Base-by-base conservation (phyloP, 2,329 filamentous ascomycete species). In the Sordariomycetes sp. region DNA sequence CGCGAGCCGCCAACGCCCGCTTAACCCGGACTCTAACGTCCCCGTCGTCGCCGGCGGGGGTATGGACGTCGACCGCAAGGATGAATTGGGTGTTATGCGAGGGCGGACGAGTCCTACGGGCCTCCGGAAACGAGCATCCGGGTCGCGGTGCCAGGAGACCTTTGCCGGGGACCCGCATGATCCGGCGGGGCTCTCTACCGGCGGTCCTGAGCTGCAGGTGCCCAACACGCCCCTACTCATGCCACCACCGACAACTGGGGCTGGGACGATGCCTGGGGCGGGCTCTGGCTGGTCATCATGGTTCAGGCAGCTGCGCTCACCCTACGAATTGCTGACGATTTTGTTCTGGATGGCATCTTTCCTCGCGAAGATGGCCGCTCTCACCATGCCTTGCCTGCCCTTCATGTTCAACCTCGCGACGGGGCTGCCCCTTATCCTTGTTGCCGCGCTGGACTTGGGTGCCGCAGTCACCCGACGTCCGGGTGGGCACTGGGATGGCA, bases 381-480 rank as follows among this genome's bases (percentile, higher is more conserved):
- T 94, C 10, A 76, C 79, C 2, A 76, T 78, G 53, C 80, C 85
- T 1, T 96, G 90, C 67, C 82, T 82, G 66, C 90, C 90, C 0
- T 84, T 84, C 58, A 82, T 83, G 51, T 76, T 81, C n/a, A 84
- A 79, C 52, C 73, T 81, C 7, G 79, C 79, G 67, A 70, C 90
- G 4, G 75, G 82, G 4, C 84, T 86, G 62, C 82, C 86, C 2
- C 72, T 95, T 1, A 71, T 95, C 4, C 69, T 79, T 3, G 68
- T 92, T 8, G 89, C 89, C 10, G 81, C 79, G 1, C 63, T 90
- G 13, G 89, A 91, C 58, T 67, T 84, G n/a, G 75, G 71, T 24
- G 62, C 77, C 36, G 69, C 74, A 3, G 56, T 34, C 51, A 52
- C 53, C 3, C 10, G n/a, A 24, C 35, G 17, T 13, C 13, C 39